Conservation (phyloP, 1,284 basidiomycete species). For the Pterulicium gracile region DNA sequence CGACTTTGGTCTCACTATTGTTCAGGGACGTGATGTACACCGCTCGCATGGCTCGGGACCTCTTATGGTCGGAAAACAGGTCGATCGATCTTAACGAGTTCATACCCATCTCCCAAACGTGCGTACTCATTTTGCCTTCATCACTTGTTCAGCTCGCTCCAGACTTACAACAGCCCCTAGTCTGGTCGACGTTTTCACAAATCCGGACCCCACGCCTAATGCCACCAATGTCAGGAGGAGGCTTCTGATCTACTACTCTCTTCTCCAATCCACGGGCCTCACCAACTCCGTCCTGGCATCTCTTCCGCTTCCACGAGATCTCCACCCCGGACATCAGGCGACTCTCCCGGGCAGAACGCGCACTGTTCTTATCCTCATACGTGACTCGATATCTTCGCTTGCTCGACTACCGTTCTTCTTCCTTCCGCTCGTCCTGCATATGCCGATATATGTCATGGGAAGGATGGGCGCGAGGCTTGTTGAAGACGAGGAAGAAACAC, state of each 20-base stretch:
- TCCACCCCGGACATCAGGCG: conserved; percentile 66
- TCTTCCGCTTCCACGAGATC: conserved; percentile 65
- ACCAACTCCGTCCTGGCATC: conserved; percentile 75
- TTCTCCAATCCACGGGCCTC: conserved; percentile 74
- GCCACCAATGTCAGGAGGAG: conserved; percentile 53
- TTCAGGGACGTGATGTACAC: conserved; percentile 77
- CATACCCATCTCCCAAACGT: conserved; percentile 85
- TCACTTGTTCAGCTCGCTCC: conserved; percentile 12
- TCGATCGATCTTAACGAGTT: conserved; percentile 72
- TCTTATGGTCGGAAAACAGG: conserved; percentile 76
- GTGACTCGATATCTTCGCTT: conserved; percentile 62
- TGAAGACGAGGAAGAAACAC: conserved; percentile 84
- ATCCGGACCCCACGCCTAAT: conserved; percentile 48
- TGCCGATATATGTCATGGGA: conserved; percentile 76
- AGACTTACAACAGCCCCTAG: conserved; percentile 25
- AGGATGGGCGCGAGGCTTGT: conserved; percentile 63
- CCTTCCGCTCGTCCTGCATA: conserved; percentile 72
- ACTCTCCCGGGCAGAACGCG: conserved; percentile 73
- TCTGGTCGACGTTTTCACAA: conserved; percentile 77
- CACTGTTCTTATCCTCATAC: conserved; percentile 69
- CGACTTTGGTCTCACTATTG: conserved; percentile 10
- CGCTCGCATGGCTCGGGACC: conserved; percentile 81
- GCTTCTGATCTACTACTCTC: conserved; percentile 77
- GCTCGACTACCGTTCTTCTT: conserved; percentile 80
- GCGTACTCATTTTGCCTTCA: conserved; percentile 17